Evolutionary conservation across 305 asterid genomes (phyloP), one percentile per base, ranked within the genome.

Genomic region (Fraxinus velutina): DNA sequence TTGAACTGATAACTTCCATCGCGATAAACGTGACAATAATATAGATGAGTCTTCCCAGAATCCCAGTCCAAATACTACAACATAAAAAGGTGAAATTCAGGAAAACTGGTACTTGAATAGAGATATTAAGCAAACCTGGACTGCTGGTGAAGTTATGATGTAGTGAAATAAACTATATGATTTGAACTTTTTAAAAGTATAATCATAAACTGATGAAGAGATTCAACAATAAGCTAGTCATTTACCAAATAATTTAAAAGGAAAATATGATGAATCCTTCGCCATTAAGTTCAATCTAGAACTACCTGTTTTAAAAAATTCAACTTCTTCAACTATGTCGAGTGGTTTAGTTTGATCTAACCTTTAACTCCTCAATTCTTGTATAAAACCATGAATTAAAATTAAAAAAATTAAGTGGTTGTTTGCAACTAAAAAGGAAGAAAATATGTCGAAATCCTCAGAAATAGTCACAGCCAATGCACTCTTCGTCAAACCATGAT

Each of bases 51-150:
- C 79, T 89, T 92, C 73, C 93, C 90, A 2, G 89, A 86, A 42
- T 92, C 91, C 97, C 95, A 93, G 62, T 89, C 91, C 72, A 64
- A 72, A 87, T 79, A 79, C 98, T 95, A 92, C 84, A 88, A 72
- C 73, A 79, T 81, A 77, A 30, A 85, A 79, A 80, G 60, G 5
- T 37, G 36, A 42, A 29, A 57, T 66, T 52, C 78, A 78, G 33
- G 73, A 27, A 39, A 75, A 74, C 21, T 9, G 32, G 75, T 80
- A 22, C 19, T 12, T 30, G 32, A 73, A 77, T 47, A 39, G 80
- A 74, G 76, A 39, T 57, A 78, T 70, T 15, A 75, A 44, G 68
- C 71, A 78, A 71, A 77, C 73, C 55, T 12, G 10, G 70, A 42
- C 29, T 77, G 13, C 22, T 33, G 57, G 50, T 74, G 39, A 75